Base-by-base conservation (phyloP, 371 early-diverging fungal genomes). In the Rhizomucor pusillus region DNA sequence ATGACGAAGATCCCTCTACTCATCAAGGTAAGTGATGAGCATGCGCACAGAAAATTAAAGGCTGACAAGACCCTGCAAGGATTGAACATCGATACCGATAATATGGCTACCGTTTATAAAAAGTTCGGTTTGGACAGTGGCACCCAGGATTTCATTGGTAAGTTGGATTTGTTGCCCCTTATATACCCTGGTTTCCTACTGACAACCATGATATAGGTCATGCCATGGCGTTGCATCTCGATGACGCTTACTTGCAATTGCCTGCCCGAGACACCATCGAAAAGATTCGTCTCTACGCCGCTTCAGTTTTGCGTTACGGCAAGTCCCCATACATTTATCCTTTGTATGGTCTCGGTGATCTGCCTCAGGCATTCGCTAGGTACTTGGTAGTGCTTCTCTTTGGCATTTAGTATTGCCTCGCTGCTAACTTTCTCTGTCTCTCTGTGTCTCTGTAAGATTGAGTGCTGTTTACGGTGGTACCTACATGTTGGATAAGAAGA, bases 281-380 rank as follows among this genome's bases (percentile, higher is more conserved):
- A 62, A 90, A 94, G 63, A 92, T 99, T 52, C 81, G 90, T 54
- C 73, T 98, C 56, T 99, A 99, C 71, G 89, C 94, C 59, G 87
- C 85, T 39, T 99, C 99, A 18, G 83, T 99, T 62, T 88, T 92
- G 14, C 86, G 93, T 46, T 94, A 93, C 66, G 97, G 99, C 62
- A 93, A 94, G 80, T 92, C 92, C 61, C 99, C 99, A n/a, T 99
- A 98, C 79, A 94, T 99, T 66, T 99, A 99, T 73, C 99, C 99
- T 55, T 79, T 96, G 53, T 98, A 98, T 66, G 99, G 99, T 46
- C 81, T 99, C 46, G 99, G 99, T 55, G 99, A 99, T 64, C 84
- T 99, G 44, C 99, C 99, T 37, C 99, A 99, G 79, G 93, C 97
- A 11, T 99, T 99, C 80, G 96, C 98, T 40, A 80, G 99, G 86